Conservation (phyloP, 1,284 basidiomycete species). For the Microbotryum intermedium region DNA sequence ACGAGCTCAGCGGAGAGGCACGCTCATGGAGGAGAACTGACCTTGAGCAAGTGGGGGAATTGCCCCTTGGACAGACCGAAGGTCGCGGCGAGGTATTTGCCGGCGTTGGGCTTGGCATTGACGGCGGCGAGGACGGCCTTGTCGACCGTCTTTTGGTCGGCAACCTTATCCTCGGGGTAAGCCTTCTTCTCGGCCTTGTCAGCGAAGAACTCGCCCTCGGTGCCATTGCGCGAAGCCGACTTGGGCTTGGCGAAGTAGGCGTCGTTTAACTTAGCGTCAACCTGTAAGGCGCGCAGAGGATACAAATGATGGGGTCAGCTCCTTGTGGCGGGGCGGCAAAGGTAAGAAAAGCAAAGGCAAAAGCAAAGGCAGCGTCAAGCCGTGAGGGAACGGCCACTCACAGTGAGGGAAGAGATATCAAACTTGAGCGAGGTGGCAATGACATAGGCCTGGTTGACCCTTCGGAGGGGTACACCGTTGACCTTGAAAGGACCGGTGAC, state of each 20-base stretch:
- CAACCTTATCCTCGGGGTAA: constrained; percentile 77
- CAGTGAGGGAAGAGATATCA: constrained; percentile 69
- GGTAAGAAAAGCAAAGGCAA: not conserved
- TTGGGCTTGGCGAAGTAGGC: constrained; percentile 84
- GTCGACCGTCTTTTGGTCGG: constrained; percentile 90
- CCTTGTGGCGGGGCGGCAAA: no score
- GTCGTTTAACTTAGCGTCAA: constrained; percentile 69
- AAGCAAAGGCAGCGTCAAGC: no score
- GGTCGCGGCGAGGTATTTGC: constrained; percentile 86
- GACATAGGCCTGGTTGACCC: constrained; percentile 98
- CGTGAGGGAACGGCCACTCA: constrained; percentile 42
- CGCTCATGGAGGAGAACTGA: no score
- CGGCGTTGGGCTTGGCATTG: constrained; percentile 86
- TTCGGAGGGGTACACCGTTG: constrained; percentile 95
- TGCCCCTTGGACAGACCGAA: constrained; percentile 93
- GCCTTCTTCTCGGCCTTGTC: constrained; percentile 87
- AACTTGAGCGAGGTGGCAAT: constrained; percentile 97
- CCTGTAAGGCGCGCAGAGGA: constrained; percentile 2
- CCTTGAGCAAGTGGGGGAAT: constrained; percentile 76
- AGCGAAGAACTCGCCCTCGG: constrained; percentile 91
- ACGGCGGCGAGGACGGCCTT: constrained; percentile 72
- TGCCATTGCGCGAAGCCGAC: constrained; percentile 59
- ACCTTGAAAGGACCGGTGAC: constrained; percentile 97
- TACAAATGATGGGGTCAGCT: not conserved
- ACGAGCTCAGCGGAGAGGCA: no score